These are phyloP conservation scores for Rhododendron molle DNA, from an alignment of 148 eudicot species.

Conservation along the genomic window DNA sequence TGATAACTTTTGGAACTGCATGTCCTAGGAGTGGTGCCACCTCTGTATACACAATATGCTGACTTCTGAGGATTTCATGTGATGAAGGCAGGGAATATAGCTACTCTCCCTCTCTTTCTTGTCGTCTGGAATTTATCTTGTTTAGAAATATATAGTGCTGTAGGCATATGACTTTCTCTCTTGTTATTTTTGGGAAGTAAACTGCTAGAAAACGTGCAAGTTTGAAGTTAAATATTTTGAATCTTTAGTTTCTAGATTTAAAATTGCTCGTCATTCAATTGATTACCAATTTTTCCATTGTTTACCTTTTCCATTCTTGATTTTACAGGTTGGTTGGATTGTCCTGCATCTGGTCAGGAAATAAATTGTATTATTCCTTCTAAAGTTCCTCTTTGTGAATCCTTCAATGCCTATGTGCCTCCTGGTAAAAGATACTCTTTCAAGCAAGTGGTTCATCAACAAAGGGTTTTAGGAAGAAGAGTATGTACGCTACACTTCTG, in stretches of 20 bases:
- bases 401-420: conserved; percentile 48
- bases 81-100: background rate
- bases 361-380: conserved; percentile 70
- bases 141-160: background rate
- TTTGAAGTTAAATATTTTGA: background rate
- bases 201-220: background rate
- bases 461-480: conserved; percentile 65
- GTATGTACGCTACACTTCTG: conserved; percentile 27
- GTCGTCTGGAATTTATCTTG: background rate
- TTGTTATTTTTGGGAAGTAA: background rate
- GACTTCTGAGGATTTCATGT: background rate
- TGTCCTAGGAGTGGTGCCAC: background rate
- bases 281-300: background rate
- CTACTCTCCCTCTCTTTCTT: background rate
- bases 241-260: background rate
- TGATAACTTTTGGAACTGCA: background rate
- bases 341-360: conserved; percentile 79
- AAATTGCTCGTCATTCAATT: background rate
- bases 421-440: conserved; percentile 92
- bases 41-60: background rate
- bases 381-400: conserved; percentile 90
- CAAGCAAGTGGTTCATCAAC: conserved; percentile 71
- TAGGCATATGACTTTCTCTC: background rate
- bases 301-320: background rate
- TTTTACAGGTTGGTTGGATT: conserved; percentile 85